These are phyloP conservation scores for Solanum chiquidenum DNA, from an alignment of 257 asterid species.

Conservation along the genomic window DNA sequence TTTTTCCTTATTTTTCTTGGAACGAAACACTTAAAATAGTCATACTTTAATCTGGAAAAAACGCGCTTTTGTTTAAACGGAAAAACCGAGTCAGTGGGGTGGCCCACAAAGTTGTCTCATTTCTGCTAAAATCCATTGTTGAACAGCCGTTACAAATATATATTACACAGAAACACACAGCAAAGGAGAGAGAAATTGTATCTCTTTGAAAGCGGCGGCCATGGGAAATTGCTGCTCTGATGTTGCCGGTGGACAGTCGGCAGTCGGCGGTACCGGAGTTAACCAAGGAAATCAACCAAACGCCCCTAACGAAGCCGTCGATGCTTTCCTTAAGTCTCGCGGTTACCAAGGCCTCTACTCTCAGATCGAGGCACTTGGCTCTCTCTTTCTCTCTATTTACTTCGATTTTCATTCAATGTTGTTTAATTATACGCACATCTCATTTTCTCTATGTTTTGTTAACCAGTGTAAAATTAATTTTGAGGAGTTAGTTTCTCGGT, in stretches of 20 bases:
- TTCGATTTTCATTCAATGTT: neutral
- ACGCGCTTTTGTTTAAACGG: neutral
- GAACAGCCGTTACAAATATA: neutral
- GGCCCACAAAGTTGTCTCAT: neutral
- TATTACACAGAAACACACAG: neutral
- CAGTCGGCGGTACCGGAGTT: conserved; percentile 60
- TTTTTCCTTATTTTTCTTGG: neutral
- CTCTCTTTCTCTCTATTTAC: neutral
- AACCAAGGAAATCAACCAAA: conserved; percentile 21
- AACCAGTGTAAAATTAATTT: neutral
- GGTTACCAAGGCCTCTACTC: conserved; percentile 73
- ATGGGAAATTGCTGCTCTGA: conserved; percentile 99
- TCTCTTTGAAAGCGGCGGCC: conserved; percentile 9
- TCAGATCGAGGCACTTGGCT: conserved; percentile 77
- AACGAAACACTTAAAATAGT: neutral
- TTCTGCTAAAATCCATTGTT: neutral
- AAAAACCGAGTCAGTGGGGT: neutral
- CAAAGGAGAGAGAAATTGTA: neutral
- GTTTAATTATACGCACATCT: neutral
- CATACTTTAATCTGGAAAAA: neutral
- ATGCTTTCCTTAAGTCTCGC: conserved; percentile 75
- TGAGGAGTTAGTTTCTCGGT: neutral
- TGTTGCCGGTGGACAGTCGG: conserved; percentile 66
- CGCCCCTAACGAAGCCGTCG: conserved; percentile 69
- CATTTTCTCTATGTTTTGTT: neutral